phyloP scores from a whole-genome alignment of 192 early-diverging fungal genomes.

The Backusella australiensis region DNA sequence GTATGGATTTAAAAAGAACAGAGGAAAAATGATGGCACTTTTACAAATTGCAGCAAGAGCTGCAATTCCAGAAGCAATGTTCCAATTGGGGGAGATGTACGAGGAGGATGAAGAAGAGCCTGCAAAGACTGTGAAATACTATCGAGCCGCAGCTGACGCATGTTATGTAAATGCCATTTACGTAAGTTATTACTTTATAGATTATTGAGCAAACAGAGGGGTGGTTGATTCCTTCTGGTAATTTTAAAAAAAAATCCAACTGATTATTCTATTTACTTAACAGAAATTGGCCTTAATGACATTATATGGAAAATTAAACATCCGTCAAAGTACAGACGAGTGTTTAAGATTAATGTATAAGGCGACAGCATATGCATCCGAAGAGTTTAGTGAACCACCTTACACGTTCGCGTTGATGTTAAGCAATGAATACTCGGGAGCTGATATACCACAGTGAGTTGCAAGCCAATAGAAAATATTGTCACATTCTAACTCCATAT shows the following conservation, averaged over 20 bases:
- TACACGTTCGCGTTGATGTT: constrained; percentile 81
- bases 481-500: not conserved
- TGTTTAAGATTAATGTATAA: constrained; percentile 80
- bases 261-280: not conserved
- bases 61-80: constrained; percentile 60
- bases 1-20: constrained; percentile 42
- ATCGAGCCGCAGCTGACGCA: constrained; percentile 60
- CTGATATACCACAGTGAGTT: constrained; percentile 45
- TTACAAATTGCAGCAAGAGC: constrained; percentile 63
- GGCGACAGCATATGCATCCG: constrained; percentile 67
- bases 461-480: not conserved
- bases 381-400: constrained; percentile 72
- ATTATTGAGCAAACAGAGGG: not conserved
- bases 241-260: not conserved
- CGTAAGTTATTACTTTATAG: constrained; percentile 30
- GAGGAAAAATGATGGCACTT: constrained; percentile 16
- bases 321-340: constrained; percentile 64
- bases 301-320: constrained; percentile 71
- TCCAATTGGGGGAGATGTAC: constrained; percentile 43
- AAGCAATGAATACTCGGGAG: constrained; percentile 55
- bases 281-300: constrained; percentile 77
- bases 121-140: constrained; percentile 46
- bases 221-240: not conserved
- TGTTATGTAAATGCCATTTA: constrained; percentile 64
- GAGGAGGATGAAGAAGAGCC: constrained; percentile 15